Base-by-base conservation (phyloP, 129 eudicot genomes). In the Dittrichia graveolens region DNA sequence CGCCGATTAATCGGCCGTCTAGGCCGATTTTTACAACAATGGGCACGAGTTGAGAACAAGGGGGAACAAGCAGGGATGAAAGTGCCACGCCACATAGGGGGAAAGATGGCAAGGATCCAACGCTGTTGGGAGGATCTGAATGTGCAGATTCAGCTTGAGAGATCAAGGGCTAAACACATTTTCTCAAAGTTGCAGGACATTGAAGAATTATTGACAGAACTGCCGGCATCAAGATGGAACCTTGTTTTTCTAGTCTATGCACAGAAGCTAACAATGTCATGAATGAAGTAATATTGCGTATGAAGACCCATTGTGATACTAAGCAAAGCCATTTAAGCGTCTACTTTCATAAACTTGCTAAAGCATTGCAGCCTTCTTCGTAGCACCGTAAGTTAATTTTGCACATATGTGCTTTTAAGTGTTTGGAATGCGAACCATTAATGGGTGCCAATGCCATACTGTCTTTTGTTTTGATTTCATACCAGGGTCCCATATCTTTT, bases 161-260 rank as follows among this genome's bases (percentile, higher is more conserved):
- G 7, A 52, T 1, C 2, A 5, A 15, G 6, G 7, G 40, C 61
- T 14, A 5, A 0, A 15, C 2, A 1, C 63, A 2, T 16, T 31
- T 8, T 7, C 10, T 39, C 63, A 34, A 52, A n/a, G 49, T 9
- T 69, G 52, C 38, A 2, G 43, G 4, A 43, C 8, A 56, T 56
- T 57, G 37, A 57, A 57, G 55, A 0, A 31, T 37, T 57, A 42
- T 9, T 57, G 9, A 12, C 5, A 19, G 18, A 19, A 57, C 34
- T 71, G 55, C 76, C 44, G 24, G 18, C n/a, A 12, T 71, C 76
- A 19, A 42, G 67, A 7, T 71, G 56, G 45, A 57, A 57, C 34
- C 14, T 43, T 16, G 34, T 9, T 71, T 56, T 57, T 56, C 44
- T 8, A 38, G 57, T 42, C 31, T 71, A 16, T 13, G 37, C 44